These are phyloP conservation scores for Schoenoplectus tabernaemontani DNA, from an alignment of 202 grass and related monocot species.

Conservation along the genomic window DNA sequence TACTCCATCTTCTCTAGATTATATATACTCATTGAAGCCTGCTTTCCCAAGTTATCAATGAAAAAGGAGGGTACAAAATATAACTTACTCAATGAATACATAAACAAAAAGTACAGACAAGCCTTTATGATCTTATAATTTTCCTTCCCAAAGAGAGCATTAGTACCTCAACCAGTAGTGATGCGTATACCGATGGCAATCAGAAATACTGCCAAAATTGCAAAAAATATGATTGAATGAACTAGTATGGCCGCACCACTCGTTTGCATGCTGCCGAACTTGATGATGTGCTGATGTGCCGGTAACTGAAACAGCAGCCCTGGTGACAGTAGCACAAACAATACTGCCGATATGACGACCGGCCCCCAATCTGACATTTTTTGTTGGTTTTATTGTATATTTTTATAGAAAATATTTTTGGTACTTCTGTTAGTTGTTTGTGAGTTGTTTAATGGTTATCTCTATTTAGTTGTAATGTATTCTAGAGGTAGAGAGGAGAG, in stretches of 20 bases:
- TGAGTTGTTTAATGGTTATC: not conserved
- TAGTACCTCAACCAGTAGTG: conserved; percentile 17
- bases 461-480: not conserved
- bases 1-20: not conserved
- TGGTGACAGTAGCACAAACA: conserved; percentile 50
- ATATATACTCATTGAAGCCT: not conserved
- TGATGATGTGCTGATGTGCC: conserved; percentile 21
- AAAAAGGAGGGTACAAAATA: not conserved
- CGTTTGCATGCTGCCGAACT: conserved; percentile 48
- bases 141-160: not conserved
- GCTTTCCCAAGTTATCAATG: not conserved
- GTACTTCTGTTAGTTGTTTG: not conserved
- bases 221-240: conserved; percentile 49
- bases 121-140: not conserved
- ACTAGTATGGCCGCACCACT: conserved; percentile 41
- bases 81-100: not conserved
- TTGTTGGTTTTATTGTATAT: not conserved
- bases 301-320: conserved; percentile 39
- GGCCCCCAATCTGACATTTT: conserved; percentile 45
- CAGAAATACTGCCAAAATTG: conserved; percentile 35
- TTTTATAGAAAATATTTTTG: not conserved
- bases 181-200: conserved; percentile 42
- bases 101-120: not conserved
- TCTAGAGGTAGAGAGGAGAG: not conserved
- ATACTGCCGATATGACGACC: conserved; percentile 33